Percentiles rank a stretch among this genome's conserved stretches.
Evolutionary conservation across 2,329 filamentous ascomycete species (phyloP).

Genomic region (Colletotrichum echinochloae): DNA sequence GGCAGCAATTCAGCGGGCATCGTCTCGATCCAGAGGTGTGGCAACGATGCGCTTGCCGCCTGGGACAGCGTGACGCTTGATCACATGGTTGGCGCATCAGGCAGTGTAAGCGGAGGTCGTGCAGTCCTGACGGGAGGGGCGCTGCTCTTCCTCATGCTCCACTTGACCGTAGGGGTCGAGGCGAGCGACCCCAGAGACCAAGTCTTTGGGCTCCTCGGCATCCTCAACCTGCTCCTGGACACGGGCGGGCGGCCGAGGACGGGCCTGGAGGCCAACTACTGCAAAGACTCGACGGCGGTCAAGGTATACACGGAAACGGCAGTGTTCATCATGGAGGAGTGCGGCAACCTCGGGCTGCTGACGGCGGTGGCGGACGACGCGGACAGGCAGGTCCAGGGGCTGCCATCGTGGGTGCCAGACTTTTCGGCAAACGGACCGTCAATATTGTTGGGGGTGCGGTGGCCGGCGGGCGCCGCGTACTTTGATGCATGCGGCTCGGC

Average conservation of each 20-base stretch:
- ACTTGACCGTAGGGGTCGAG: constrained; percentile 35
- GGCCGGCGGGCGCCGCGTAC: constrained; percentile 8
- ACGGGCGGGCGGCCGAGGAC: constrained; percentile 13
- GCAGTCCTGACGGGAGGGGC: constrained; percentile 19
- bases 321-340: constrained; percentile 32
- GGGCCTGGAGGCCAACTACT: constrained; percentile 23
- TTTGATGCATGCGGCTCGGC: constrained; percentile 22
- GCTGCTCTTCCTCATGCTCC: constrained; percentile 38
- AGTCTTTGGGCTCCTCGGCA: constrained; percentile 40
- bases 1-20: constrained; percentile 28
- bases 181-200: constrained; percentile 41
- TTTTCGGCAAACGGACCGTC: constrained; percentile 37
- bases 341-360: constrained; percentile 37
- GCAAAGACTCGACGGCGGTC: constrained; percentile 14
- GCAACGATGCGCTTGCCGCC: constrained; percentile 6
- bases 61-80: constrained; percentile 27
- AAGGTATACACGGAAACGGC: constrained; percentile 24
- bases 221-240: constrained; percentile 34
- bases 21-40: constrained; percentile 32
- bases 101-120: neutral
- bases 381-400: constrained; percentile 19
- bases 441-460: constrained; percentile 20
- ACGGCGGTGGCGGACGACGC: constrained; percentile 43
- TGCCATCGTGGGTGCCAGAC: constrained; percentile 44
- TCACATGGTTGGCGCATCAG: constrained; percentile 15